Percentiles rank a stretch among this genome's conserved stretches.
phyloP scores from a whole-genome alignment of 228 moss, liverwort and hornwort species.

The Sphagnum fallax region DNA sequence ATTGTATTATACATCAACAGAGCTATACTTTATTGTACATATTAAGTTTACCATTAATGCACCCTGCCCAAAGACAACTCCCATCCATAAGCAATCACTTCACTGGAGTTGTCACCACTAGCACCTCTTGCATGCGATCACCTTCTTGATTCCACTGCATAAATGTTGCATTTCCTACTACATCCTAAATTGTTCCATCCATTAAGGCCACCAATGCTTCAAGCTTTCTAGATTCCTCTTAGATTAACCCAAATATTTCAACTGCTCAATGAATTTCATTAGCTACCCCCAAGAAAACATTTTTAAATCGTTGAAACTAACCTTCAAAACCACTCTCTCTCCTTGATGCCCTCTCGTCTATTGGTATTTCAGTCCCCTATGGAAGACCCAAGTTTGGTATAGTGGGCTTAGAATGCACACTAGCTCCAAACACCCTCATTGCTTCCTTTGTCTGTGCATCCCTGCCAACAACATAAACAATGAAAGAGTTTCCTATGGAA shows the following conservation, averaged over 20 bases:
- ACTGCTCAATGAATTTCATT: constrained; percentile 90
- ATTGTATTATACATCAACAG: too few relatives aligned
- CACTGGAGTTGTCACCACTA: constrained; percentile 43
- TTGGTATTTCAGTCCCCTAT: constrained; percentile 32
- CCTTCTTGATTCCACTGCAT: constrained; percentile 83
- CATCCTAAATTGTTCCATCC: constrained; percentile 95
- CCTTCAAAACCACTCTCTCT: constrained; percentile 76
- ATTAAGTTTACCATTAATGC: too few relatives aligned
- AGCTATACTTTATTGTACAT: too few relatives aligned
- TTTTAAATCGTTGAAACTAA: constrained; percentile 93
- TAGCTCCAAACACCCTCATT: constrained; percentile 54
- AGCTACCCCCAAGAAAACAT: constrained; percentile 86
- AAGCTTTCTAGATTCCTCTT: constrained; percentile 69
- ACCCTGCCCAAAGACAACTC: constrained; percentile 90
- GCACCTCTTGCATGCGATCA: constrained; percentile 37
- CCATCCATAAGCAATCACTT: constrained; percentile 76
- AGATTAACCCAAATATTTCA: constrained; percentile 48
- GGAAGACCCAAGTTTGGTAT: constrained; percentile 41
- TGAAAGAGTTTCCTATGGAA: too few relatives aligned
- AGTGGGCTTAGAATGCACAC: constrained; percentile 32
- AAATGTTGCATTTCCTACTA: constrained; percentile 74
- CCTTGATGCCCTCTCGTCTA: constrained; percentile 59
- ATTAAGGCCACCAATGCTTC: constrained; percentile 71
- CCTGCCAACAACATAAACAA: constrained; percentile 59
- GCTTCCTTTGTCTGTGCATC: constrained; percentile 82